Evolutionary conservation across 345 rosid genomes (phyloP), one percentile per base, ranked within the genome.

Genomic region (Lenwebbia sp.): DNA sequence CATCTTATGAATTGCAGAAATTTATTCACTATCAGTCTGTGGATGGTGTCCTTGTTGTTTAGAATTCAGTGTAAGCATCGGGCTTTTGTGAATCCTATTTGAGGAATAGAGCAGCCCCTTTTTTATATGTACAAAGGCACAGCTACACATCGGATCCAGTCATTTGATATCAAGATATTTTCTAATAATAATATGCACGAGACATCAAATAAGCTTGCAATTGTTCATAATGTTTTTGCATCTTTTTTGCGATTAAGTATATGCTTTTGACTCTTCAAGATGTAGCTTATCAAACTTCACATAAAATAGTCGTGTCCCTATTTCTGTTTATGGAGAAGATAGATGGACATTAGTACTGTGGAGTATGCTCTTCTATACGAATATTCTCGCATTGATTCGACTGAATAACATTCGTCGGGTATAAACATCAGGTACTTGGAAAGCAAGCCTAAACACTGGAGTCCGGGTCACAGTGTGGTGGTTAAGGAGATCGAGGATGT

Each of bases 401-500:
- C 15, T 70, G 78, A 70, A 70, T 65, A 47, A 13, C 47, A 33
- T 70, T 70, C 13, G 8, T 33, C 0, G 53, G 75, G 23, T 11
- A n/a, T 26, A 58, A 58, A 44, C 26, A 30, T 30, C 94, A 94
- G 98, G 87, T 92, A 93, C 90, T 87, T 94, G 88, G 97, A 94
- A 90, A 89, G 93, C 91, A 94, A 92, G 84, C 90, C 94, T 3
- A 92, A 92, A 50, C 94, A 93, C 82, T 94, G 97, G 95, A 91
- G 90, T 83, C 88, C 95, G 2, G 83, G 50, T 28, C 93, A 93
- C 87, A 90, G 90, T 23, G 90, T 94, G 83, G 88, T 92, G 84
- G 91, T 94, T 85, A 92, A 91, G 88, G 95, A 94, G 89, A 93
- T 95, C 25, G 95, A 93, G 91, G 60, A 94, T 86, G 92, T 95